Evolutionary conservation across 2,329 filamentous ascomycete species (phyloP), one percentile per base, ranked within the genome.

Genomic region (Leptosphaerulina australis): DNA sequence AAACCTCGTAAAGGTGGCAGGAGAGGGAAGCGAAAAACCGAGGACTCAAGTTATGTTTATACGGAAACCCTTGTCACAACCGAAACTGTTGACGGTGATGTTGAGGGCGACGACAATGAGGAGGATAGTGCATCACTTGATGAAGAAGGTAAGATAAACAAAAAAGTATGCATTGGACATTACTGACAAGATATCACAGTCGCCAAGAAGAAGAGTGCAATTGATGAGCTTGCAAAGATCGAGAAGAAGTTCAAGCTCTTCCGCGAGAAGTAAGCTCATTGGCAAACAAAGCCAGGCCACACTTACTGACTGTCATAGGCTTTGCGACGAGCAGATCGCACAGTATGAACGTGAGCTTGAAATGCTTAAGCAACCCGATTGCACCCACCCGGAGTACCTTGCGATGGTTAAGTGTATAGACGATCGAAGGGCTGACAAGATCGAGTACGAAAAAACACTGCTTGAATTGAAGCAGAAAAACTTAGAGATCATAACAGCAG

Each of bases 161-260:
- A 3, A 3, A n/a, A 26, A 43, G 47, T 48, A 33, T 22, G 24
- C 9, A 3, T 12, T 4, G 8, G 24, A 22, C 25, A 2, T 10
- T 3, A 28, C 41, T 51, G 22, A 51, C 30, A 12, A 10, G 25
- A 12, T 26, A 9, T 11, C 25, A 10, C 63, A 93, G 90, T 89
- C 58, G 84, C 89, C 64, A 86, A 85, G 67, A 94, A 93, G 75
- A 86, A 86, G 66, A 83, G 83, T 25, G 92, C 92, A 0, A 87
- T 92, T 67, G 89, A 91, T 47, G 85, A 91, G 59, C 82, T 97
- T 62, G 81, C 84, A 14, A 83, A 84, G 14, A 88, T 99, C 33
- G 93, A 97, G 70, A 88, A 88, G 70, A 90, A 94, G 68, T 99
- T 99, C 75, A 85, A 87, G 51, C 83, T 88, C 14, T 90, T 97